phyloP scores from a whole-genome alignment of 2,329 filamentous ascomycete species.

The Trichophyton verrucosum region DNA sequence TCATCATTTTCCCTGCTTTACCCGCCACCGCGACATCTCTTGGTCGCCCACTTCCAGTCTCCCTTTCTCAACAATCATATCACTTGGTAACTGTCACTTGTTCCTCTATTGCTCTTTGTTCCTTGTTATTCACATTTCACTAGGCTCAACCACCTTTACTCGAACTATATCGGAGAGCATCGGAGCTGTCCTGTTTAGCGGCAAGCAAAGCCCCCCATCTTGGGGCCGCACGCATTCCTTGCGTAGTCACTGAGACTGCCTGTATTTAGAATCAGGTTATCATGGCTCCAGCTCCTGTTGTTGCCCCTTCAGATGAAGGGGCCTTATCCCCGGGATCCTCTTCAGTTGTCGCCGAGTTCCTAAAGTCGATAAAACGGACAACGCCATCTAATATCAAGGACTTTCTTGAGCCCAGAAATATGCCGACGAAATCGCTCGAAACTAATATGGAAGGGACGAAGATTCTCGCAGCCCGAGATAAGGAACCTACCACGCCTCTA shows the following conservation, averaged over 20 bases:
- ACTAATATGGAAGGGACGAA: slow-evolving; percentile 19
- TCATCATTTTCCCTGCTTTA: slow-evolving; percentile 1
- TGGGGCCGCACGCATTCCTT: background rate
- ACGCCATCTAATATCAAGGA: background rate
- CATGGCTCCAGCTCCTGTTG: background rate
- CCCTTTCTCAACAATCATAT: background rate
- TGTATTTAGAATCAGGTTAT: background rate
- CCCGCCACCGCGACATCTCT: background rate
- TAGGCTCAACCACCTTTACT: too few relatives aligned
- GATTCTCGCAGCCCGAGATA: slow-evolving; percentile 19
- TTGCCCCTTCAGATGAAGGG: background rate
- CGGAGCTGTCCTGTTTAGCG: too few relatives aligned
- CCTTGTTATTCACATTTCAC: background rate
- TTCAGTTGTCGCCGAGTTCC: background rate
- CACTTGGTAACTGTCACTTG: background rate
- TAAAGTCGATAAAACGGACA: background rate
- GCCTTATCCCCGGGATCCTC: background rate
- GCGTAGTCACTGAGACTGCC: background rate
- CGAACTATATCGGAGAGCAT: too few relatives aligned
- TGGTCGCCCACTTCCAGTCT: background rate
- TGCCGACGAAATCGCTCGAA: background rate
- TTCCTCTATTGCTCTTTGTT: background rate
- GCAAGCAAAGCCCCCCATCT: background rate
- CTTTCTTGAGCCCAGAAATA: background rate
- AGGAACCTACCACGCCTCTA: slow-evolving; percentile 16